Percentiles rank a stretch among this genome's conserved stretches.
phyloP scores from a whole-genome alignment of 2,329 filamentous ascomycete genomes.

The Aspergillus piperis region DNA sequence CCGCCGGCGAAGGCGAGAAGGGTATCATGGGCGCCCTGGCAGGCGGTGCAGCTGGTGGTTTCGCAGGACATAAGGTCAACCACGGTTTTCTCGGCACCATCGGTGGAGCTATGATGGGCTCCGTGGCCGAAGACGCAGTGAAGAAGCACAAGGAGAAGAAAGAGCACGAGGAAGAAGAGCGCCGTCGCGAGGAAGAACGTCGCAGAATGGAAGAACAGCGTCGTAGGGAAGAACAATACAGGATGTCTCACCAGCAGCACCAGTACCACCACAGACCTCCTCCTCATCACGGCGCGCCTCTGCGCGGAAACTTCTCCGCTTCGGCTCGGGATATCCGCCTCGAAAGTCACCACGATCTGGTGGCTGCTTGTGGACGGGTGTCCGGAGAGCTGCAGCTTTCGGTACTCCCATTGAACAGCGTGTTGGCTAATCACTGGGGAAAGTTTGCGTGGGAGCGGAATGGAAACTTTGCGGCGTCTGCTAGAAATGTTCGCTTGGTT shows the following conservation, averaged over 20 bases:
- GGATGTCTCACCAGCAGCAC: background rate
- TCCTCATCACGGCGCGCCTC: background rate
- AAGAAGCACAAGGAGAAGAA: constrained; percentile 43
- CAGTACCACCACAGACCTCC: background rate
- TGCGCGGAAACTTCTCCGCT: constrained; percentile 41
- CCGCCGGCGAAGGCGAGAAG: constrained; percentile 39
- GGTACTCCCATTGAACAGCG: constrained; percentile 39
- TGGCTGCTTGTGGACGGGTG: constrained; percentile 36
- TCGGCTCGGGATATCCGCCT: constrained; percentile 36
- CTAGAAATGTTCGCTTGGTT: constrained; percentile 31
- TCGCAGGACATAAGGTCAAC: constrained; percentile 46
- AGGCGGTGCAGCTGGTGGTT: constrained; percentile 48
- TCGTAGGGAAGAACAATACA: background rate
- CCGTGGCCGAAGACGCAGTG: constrained; percentile 46
- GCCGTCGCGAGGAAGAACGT: constrained; percentile 11
- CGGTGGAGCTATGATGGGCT: constrained; percentile 49
- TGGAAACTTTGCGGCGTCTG: constrained; percentile 41
- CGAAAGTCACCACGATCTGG: constrained; percentile 38
- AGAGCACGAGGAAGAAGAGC: constrained; percentile 11
- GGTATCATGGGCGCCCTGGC: constrained; percentile 48
- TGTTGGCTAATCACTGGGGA: constrained; percentile 41
- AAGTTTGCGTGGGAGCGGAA: constrained; percentile 37
- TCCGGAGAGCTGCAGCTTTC: constrained; percentile 36
- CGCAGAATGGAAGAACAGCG: constrained; percentile 6
- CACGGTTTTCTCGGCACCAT: constrained; percentile 50